phyloP scores from a whole-genome alignment of 1,284 basidiomycete genomes.

The Pascua guehoae region DNA sequence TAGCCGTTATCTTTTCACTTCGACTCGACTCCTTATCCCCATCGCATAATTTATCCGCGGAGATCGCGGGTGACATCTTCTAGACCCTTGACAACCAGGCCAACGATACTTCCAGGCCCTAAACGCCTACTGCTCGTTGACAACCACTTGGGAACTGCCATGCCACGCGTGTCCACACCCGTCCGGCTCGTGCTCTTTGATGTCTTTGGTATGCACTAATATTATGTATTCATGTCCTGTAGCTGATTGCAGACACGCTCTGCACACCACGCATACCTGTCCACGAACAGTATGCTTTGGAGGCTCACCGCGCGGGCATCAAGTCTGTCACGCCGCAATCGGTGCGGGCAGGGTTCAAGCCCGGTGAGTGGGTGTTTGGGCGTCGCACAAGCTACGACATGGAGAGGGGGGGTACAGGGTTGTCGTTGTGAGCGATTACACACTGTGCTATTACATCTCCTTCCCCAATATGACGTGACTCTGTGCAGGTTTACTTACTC shows the following conservation, averaged over 20 bases:
- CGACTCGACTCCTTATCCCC: no score
- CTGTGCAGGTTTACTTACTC: not conserved
- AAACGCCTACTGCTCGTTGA: no score
- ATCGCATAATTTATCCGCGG: no score
- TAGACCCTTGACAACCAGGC: no score
- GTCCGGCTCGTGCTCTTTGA: slow-evolving; percentile 48
- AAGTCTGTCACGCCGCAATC: slow-evolving; percentile 27
- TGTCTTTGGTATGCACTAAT: slow-evolving; percentile 39
- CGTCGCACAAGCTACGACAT: no score
- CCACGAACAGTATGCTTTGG: slow-evolving; percentile 48
- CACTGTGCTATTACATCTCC: not conserved
- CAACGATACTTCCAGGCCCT: no score
- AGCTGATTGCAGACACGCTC: slow-evolving; percentile 38
- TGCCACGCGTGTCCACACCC: slow-evolving; percentile 3
- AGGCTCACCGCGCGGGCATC: slow-evolving; percentile 42
- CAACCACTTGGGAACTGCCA: no score
- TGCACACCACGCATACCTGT: slow-evolving; percentile 47
- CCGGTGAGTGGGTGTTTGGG: slow-evolving; percentile 23
- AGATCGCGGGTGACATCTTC: no score
- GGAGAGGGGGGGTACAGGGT: no score
- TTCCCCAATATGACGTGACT: no score
- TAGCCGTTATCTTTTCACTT: no score
- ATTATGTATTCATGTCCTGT: not conserved
- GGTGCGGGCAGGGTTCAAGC: slow-evolving; percentile 42
- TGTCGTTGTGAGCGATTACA: no score